phyloP scores from a whole-genome alignment of 257 asterid species.

The Lithospermum erythrorhizon region DNA sequence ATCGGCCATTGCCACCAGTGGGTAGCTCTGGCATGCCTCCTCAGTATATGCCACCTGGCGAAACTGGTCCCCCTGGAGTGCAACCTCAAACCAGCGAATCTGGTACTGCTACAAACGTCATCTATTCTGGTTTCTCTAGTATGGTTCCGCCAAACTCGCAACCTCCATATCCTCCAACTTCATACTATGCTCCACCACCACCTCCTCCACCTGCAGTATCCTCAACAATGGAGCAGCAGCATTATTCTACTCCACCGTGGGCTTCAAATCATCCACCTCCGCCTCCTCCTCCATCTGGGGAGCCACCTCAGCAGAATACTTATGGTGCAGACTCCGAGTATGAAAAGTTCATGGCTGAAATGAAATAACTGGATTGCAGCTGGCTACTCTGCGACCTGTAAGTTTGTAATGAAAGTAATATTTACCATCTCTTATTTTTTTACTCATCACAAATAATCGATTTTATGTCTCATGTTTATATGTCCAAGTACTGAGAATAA shows the following conservation, averaged over 20 bases:
- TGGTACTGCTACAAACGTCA: not conserved
- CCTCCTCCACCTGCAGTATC: slow-evolving; percentile 2
- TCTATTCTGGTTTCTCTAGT: slow-evolving; percentile 1
- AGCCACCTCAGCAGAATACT: not conserved
- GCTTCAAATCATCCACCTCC: not conserved
- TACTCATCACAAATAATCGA: too few species aligned
- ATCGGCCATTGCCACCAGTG: not conserved
- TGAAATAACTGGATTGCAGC: slow-evolving; percentile 1
- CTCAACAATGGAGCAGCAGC: slow-evolving; percentile 1
- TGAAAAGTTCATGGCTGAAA: slow-evolving; percentile 7
- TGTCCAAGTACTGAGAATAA: not conserved
- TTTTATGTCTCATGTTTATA: too few species aligned
- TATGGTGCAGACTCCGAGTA: slow-evolving; percentile 5
- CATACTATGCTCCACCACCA: slow-evolving; percentile 3
- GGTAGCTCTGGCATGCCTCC: not conserved
- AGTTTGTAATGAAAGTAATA: not conserved
- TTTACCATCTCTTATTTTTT: too few species aligned
- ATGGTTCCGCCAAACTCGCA: not conserved
- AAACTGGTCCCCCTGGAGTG: slow-evolving; percentile 3
- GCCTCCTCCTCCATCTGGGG: slow-evolving; percentile 1
- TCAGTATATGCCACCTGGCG: slow-evolving; percentile 1
- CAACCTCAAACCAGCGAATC: slow-evolving; percentile 2
- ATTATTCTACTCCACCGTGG: slow-evolving; percentile 1
- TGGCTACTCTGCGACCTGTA: not conserved
- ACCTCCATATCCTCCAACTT: not conserved